phyloP scores from a whole-genome alignment of 331 rosid genomes.

The Malus hybrid region DNA sequence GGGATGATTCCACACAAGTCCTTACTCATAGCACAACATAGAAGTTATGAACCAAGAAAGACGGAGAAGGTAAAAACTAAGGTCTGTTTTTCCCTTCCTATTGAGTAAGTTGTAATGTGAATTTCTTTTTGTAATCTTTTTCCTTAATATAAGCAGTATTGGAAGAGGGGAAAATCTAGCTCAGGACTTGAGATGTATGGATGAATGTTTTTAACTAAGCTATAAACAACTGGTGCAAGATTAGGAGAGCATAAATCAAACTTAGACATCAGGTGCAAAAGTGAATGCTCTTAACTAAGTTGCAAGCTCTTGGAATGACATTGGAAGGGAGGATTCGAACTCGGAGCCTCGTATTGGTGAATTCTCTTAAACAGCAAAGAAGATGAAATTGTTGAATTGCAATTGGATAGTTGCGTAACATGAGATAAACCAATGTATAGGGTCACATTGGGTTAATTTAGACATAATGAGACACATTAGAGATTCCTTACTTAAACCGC shows the following conservation, averaged over 20 bases:
- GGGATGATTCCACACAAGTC: neutral
- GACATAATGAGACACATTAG: neutral
- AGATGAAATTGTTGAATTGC: too few relatives aligned
- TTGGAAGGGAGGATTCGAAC: neutral
- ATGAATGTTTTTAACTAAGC: neutral
- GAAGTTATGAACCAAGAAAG: conserved; percentile 21
- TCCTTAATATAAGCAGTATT: neutral
- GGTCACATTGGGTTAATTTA: conserved; percentile 12
- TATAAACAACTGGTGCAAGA: neutral
- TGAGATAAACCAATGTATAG: neutral
- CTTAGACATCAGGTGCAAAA: neutral
- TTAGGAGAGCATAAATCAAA: neutral
- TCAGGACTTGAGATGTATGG: neutral
- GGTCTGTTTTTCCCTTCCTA: neutral
- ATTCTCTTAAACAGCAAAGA: neutral
- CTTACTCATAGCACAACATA: neutral
- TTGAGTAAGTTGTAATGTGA: neutral
- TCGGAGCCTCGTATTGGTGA: neutral
- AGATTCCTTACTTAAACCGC: neutral
- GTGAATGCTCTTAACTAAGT: neutral
- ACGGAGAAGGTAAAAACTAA: neutral
- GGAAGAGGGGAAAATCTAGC: neutral
- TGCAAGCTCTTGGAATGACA: neutral
- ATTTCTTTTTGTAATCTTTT: too few relatives aligned
- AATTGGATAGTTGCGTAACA: too few relatives aligned